Percentiles rank a stretch among this genome's conserved stretches.
phyloP scores from a whole-genome alignment of 2,329 filamentous ascomycete species.

The Emericellopsis cladophorae region DNA sequence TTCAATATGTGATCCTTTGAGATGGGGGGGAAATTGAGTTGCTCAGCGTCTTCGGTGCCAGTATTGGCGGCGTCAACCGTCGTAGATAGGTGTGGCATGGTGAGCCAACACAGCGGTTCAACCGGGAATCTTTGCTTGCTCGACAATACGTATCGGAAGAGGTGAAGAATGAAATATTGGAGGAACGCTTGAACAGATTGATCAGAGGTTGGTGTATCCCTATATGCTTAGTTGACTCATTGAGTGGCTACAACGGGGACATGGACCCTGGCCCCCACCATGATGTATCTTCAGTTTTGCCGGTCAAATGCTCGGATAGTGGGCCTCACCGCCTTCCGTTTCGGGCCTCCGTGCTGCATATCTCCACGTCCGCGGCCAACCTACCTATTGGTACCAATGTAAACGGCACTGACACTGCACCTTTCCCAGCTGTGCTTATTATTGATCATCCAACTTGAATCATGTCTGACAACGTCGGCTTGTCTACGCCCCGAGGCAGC shows the following conservation, averaged over 20 bases:
- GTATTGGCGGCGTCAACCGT: constrained; percentile 2
- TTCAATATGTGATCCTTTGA: constrained; percentile 80
- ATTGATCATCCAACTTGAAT: constrained; percentile 2
- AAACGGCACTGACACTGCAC: not conserved
- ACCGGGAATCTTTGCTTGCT: no score
- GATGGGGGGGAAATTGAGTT: constrained; percentile 66
- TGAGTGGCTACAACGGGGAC: no score
- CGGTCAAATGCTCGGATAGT: not conserved
- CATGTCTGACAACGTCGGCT: constrained; percentile 97
- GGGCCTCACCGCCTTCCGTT: constrained; percentile 2
- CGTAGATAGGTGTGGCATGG: constrained; percentile 21
- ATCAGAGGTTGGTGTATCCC: no score
- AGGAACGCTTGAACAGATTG: no score
- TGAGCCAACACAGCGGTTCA: not conserved
- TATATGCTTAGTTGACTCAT: not conserved
- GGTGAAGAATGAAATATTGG: no score
- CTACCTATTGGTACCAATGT: not conserved
- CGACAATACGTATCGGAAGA: no score
- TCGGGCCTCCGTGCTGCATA: not conserved
- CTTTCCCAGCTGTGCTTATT: not conserved
- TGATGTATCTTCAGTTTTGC: not conserved
- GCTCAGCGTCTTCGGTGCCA: constrained; percentile 7
- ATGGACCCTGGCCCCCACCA: not conserved
- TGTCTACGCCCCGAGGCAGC: constrained; percentile 84
- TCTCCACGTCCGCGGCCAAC: not conserved